phyloP scores from a whole-genome alignment of 202 grass and related monocot genomes.

The Bolboschoenoplectus hybrid region DNA sequence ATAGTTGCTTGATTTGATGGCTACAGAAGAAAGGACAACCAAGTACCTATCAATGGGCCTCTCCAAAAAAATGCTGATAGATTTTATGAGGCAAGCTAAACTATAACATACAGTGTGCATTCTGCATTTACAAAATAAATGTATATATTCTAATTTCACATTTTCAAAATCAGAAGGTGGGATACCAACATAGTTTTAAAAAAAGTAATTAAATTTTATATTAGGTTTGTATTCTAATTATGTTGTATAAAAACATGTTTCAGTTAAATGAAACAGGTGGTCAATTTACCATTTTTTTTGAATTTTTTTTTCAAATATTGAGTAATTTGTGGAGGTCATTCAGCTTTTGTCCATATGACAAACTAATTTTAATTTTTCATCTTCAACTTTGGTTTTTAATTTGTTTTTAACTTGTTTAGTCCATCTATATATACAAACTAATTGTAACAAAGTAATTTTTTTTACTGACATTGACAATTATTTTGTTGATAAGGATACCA shows the following conservation, averaged over 20 bases:
- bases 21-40: neutral
- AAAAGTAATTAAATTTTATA: neutral
- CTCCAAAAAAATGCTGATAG: neutral
- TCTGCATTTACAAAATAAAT: neutral
- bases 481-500: neutral
- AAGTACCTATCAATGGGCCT: slow-evolving; percentile 8
- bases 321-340: neutral
- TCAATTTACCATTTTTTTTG: neutral
- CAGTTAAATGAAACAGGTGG: neutral
- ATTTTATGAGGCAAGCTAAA: slow-evolving; percentile 30
- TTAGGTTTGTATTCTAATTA: neutral
- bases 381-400: neutral
- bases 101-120: neutral
- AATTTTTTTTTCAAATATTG: neutral
- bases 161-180: neutral
- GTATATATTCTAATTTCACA: neutral
- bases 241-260: neutral
- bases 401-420: neutral
- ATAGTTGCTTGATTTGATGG: neutral
- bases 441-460: neutral
- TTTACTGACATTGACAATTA: neutral
- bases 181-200: no score
- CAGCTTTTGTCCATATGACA: neutral
- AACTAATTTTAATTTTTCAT: neutral
- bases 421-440: neutral